Conservation (phyloP, 2,329 filamentous ascomycete species). For the Didymella exigua region DNA sequence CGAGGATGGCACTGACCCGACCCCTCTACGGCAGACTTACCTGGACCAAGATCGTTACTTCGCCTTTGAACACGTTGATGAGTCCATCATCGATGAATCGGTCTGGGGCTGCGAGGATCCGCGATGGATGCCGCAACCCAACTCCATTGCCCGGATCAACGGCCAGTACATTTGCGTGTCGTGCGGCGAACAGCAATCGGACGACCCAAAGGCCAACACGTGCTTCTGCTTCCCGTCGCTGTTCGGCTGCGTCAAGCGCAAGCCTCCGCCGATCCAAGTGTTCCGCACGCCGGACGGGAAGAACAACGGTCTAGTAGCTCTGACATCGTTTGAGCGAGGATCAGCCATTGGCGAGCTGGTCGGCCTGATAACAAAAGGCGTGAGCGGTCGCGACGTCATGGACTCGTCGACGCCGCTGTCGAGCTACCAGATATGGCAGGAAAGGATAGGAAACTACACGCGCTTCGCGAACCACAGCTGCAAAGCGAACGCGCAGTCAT, state of each 20-base stretch:
- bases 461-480: constrained; percentile 66
- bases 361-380: constrained; percentile 59
- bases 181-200: constrained; percentile 58
- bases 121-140: constrained; percentile 47
- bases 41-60: constrained; percentile 55
- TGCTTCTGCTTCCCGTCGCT: constrained; percentile 62
- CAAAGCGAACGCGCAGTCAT: constrained; percentile 62
- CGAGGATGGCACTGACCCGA: constrained; percentile 51
- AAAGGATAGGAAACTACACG: constrained; percentile 62
- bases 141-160: constrained; percentile 32
- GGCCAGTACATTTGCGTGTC: constrained; percentile 50
- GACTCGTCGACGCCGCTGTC: constrained; percentile 57
- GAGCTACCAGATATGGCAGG: constrained; percentile 65
- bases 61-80: constrained; percentile 57
- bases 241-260: constrained; percentile 54
- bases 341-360: constrained; percentile 62
- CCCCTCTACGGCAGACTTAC: constrained; percentile 56
- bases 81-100: constrained; percentile 56
- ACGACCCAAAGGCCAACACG: constrained; percentile 55
- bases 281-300: constrained; percentile 59
- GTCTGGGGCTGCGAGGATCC: constrained; percentile 59
- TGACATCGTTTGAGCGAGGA: constrained; percentile 58
- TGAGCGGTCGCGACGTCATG: constrained; percentile 62
- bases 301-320: constrained; percentile 60
- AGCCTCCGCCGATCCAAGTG: constrained; percentile 56